Evolutionary conservation across 2,329 filamentous ascomycete genomes (phyloP).

Genomic region (Scolecobasidium constrictum): DNA sequence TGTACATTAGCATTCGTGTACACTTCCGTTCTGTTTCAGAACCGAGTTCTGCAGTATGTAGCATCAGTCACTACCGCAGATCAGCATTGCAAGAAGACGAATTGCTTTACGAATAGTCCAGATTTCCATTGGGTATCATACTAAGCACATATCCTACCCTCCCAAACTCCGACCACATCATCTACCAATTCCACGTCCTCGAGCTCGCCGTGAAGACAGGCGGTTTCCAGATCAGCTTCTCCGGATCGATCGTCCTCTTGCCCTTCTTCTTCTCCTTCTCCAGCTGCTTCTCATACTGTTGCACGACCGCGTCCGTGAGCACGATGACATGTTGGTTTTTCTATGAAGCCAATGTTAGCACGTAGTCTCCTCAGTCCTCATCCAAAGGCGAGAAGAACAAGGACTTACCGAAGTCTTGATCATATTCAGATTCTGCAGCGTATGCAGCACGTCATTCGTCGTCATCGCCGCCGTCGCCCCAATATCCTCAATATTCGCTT

Average conservation of each 20-base stretch:
- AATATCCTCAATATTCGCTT: slow-evolving; percentile 77
- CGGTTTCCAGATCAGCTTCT: slow-evolving; percentile 84
- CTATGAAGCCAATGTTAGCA: slow-evolving; percentile 13
- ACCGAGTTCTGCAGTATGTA: no score
- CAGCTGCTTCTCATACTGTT: slow-evolving; percentile 55
- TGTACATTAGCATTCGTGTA: no score
- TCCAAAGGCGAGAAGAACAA: slow-evolving; percentile 29
- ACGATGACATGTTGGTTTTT: slow-evolving; percentile 97
- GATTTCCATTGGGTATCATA: no score
- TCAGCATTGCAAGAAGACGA: no score
- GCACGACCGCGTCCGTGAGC: slow-evolving; percentile 70
- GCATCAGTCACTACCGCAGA: no score
- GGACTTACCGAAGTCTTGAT: slow-evolving; percentile 65
- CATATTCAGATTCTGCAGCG: slow-evolving; percentile 88
- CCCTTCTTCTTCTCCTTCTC: slow-evolving; percentile 74
- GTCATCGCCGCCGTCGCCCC: slow-evolving; percentile 81
- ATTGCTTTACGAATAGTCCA: no score
- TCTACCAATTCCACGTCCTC: slow-evolving; percentile 92
- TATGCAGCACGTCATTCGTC: slow-evolving; percentile 93
- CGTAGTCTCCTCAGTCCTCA: slow-evolving; percentile 63
- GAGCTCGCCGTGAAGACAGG: slow-evolving; percentile 85
- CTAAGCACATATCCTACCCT: no score
- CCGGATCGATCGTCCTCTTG: slow-evolving; percentile 64
- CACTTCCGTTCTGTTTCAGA: no score
- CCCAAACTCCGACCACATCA: no score